Conservation (phyloP, 148 eudicot genomes). For the Pouteria glomerata region DNA sequence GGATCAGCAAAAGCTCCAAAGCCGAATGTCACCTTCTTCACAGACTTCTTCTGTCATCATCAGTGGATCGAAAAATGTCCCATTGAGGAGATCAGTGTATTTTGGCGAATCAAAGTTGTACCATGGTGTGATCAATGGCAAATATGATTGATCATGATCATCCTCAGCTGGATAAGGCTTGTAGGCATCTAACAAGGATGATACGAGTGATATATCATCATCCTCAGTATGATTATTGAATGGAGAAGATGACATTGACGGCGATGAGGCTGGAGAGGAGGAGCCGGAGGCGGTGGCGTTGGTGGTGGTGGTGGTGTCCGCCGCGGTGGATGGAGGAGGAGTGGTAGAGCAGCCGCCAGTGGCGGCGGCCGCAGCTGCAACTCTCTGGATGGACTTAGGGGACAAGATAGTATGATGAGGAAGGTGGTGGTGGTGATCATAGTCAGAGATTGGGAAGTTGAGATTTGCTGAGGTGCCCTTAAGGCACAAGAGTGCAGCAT, state of each 20-base stretch:
- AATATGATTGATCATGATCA: slow-evolving; percentile 7
- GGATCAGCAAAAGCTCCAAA: slow-evolving; percentile 69
- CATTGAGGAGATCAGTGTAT: slow-evolving; percentile 43
- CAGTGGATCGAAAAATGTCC: slow-evolving; percentile 47
- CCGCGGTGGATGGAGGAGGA: not conserved
- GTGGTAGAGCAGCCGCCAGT: not conserved
- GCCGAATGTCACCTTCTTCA: slow-evolving; percentile 61
- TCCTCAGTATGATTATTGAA: slow-evolving; percentile 26
- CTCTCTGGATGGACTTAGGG: slow-evolving; percentile 68
- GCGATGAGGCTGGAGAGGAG: slow-evolving; percentile 14
- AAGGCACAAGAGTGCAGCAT: slow-evolving; percentile 84
- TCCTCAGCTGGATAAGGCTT: slow-evolving; percentile 9
- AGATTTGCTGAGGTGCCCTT: slow-evolving; percentile 71
- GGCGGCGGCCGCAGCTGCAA: slow-evolving; percentile 69
- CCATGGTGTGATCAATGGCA: slow-evolving; percentile 26
- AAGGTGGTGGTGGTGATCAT: not conserved
- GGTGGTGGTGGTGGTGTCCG: not conserved
- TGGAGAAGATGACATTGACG: slow-evolving; percentile 24
- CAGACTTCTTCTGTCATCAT: slow-evolving; percentile 34
- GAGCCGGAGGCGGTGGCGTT: slow-evolving; percentile 3
- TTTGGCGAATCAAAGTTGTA: slow-evolving; percentile 56
- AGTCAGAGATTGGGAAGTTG: slow-evolving; percentile 47
- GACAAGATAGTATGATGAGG: slow-evolving; percentile 26
- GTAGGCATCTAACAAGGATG: slow-evolving; percentile 2
- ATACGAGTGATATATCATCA: slow-evolving; percentile 28